phyloP scores from a whole-genome alignment of 345 rosid genomes.

The Sisymbrium irio region DNA sequence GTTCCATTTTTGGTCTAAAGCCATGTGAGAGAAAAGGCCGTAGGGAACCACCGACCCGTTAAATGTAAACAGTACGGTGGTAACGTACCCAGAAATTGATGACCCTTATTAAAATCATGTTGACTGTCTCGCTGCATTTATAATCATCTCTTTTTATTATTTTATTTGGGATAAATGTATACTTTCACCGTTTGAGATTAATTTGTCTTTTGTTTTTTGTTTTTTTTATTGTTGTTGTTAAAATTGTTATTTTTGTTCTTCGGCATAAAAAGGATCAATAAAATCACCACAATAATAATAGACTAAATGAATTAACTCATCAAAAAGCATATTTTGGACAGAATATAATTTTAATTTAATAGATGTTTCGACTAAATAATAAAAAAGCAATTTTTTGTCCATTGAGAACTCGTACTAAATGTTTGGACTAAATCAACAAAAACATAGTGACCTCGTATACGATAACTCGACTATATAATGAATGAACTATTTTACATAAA shows the following conservation, averaged over 20 bases:
- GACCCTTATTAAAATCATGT: neutral
- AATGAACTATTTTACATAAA: no score
- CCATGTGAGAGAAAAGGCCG: neutral
- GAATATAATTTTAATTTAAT: no score
- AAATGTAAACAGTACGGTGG: slow-evolving; percentile 5
- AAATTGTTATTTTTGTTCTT: neutral
- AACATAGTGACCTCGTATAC: no score
- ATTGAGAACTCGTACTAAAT: no score
- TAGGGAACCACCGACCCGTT: slow-evolving; percentile 8
- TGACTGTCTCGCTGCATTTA: neutral
- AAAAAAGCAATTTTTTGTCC: no score
- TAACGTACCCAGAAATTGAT: neutral
- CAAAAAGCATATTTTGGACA: no score
- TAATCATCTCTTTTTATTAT: neutral
- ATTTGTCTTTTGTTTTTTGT: no score
- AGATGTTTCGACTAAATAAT: no score
- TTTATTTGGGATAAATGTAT: neutral
- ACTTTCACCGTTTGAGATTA: neutral
- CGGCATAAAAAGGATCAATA: no score
- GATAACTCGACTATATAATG: no score
- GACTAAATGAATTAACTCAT: neutral
- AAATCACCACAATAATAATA: neutral
- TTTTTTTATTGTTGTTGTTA: neutral
- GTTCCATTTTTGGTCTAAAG: neutral
- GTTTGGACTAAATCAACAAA: no score